Conservation (phyloP, 805 yeast genomes). For the Nakazawaea anatomiae region DNA sequence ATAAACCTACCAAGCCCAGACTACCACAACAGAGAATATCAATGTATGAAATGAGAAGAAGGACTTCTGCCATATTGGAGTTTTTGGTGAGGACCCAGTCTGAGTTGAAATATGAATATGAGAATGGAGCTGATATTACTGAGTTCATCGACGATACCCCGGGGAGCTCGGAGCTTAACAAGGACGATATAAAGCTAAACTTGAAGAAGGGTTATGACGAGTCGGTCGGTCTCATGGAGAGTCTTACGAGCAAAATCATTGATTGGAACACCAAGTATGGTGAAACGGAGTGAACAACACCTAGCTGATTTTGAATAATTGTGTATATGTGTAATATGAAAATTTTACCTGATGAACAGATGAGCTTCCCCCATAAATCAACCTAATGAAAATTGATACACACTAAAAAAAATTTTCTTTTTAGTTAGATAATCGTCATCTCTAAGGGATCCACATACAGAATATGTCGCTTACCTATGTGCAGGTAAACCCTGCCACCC, state of each 20-base stretch:
- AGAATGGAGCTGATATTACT: constrained; percentile 45
- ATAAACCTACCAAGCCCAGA: constrained; percentile 78
- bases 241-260: constrained; percentile 62
- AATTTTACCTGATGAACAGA: not conserved
- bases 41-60: constrained; percentile 76
- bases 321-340: too few species aligned
- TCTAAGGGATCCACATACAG: too few species aligned
- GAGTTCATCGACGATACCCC: constrained; percentile 37
- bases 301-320: not conserved
- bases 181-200: constrained; percentile 23
- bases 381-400: not conserved
- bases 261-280: constrained; percentile 78
- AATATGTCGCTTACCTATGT: constrained; percentile 1
- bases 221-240: constrained; percentile 63
- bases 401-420: not conserved
- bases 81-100: constrained; percentile 83
- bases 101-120: constrained; percentile 72
- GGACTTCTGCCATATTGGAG: constrained; percentile 87
- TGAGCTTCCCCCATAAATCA: not conserved
- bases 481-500: not conserved
- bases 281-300: not conserved
- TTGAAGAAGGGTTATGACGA: constrained; percentile 49
- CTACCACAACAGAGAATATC: constrained; percentile 72
- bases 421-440: not conserved
- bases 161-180: constrained; percentile 12